Percentiles rank a stretch among this genome's conserved stretches.
These are phyloP conservation scores for Aaosphaeria pasadenensis DNA, from an alignment of 2,329 filamentous ascomycete genomes.

Conservation along the genomic window DNA sequence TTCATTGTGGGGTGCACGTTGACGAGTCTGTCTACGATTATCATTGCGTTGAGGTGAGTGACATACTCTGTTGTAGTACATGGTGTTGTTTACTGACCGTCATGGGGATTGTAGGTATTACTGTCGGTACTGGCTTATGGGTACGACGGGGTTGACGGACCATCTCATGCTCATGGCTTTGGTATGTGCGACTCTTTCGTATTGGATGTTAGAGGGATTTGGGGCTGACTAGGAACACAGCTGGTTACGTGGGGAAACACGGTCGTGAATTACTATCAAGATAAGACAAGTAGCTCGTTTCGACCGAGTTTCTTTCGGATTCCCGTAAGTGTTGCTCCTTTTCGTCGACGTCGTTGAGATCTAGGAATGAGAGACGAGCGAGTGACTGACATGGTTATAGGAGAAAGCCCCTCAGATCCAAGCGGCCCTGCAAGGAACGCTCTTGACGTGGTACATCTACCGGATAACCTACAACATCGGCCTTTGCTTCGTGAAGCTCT, in stretches of 20 bases:
- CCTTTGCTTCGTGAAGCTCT: slow-evolving; percentile 16
- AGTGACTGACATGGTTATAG: slow-evolving; percentile 6
- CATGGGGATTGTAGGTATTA: slow-evolving; percentile 23
- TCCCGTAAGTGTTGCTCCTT: slow-evolving; percentile 16
- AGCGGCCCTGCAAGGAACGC: slow-evolving; percentile 19
- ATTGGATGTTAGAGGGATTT: too few species aligned
- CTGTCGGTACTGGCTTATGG: slow-evolving; percentile 31
- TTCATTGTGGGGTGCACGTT: slow-evolving; percentile 32
- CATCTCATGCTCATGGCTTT: slow-evolving; percentile 33
- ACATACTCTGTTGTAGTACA: not conserved
- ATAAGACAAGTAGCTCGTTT: slow-evolving; percentile 22
- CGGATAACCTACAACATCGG: slow-evolving; percentile 28
- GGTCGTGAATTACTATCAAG: slow-evolving; percentile 35
- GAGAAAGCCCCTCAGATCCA: slow-evolving; percentile 26
- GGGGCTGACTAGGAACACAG: slow-evolving; percentile 7
- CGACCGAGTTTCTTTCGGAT: slow-evolving; percentile 20
- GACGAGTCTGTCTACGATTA: slow-evolving; percentile 32
- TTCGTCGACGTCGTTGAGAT: too few species aligned
- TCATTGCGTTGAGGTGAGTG: slow-evolving; percentile 29
- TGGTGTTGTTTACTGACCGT: not conserved
- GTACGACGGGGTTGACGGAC: slow-evolving; percentile 26
- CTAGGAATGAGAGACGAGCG: too few species aligned
- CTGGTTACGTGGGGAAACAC: slow-evolving; percentile 35
- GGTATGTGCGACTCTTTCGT: slow-evolving; percentile 12
- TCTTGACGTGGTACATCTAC: slow-evolving; percentile 35